Evolutionary conservation across 2,329 filamentous ascomycete genomes (phyloP).

Genomic region (Orbilia oligospora): DNA sequence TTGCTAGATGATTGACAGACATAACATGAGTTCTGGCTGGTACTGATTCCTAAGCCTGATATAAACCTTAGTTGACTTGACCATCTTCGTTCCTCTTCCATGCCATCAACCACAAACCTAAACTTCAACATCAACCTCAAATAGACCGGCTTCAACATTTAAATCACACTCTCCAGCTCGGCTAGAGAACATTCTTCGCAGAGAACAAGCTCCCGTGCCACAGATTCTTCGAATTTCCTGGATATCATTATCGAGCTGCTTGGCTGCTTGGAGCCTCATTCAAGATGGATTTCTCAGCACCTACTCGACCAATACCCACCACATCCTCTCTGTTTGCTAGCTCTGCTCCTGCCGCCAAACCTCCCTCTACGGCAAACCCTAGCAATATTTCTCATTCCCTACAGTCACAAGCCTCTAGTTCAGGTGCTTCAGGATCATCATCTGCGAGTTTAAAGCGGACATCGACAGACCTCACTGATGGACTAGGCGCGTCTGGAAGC

Average conservation of each 20-base stretch:
- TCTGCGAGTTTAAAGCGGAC: slow-evolving; percentile 55
- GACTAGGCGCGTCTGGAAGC: slow-evolving; percentile 49
- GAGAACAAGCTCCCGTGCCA: slow-evolving; percentile 7
- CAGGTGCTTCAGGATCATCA: slow-evolving; percentile 26
- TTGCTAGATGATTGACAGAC: slow-evolving; percentile 32
- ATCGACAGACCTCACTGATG: slow-evolving; percentile 54
- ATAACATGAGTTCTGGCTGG: slow-evolving; percentile 8
- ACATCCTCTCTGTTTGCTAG: slow-evolving; percentile 48
- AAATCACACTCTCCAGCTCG: neutral
- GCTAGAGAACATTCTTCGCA: slow-evolving; percentile 4
- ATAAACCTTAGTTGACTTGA: slow-evolving; percentile 46
- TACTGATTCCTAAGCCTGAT: slow-evolving; percentile 31
- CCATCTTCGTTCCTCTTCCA: slow-evolving; percentile 12
- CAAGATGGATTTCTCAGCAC: slow-evolving; percentile 59
- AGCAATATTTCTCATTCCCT: slow-evolving; percentile 24
- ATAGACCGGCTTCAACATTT: neutral
- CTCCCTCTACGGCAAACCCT: slow-evolving; percentile 33
- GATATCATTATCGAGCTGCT: slow-evolving; percentile 6
- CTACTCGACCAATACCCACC: slow-evolving; percentile 53
- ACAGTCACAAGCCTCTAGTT: slow-evolving; percentile 36
- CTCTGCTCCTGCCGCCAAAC: slow-evolving; percentile 42
- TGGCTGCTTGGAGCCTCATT: neutral
- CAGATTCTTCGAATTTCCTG: slow-evolving; percentile 30
- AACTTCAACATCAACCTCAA: slow-evolving; percentile 17
- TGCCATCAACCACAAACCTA: slow-evolving; percentile 21